Percentiles rank a stretch among this genome's conserved stretches.
Evolutionary conservation across 768 basidiomycete species (phyloP).

Genomic region (Ephemerocybe angulata): DNA sequence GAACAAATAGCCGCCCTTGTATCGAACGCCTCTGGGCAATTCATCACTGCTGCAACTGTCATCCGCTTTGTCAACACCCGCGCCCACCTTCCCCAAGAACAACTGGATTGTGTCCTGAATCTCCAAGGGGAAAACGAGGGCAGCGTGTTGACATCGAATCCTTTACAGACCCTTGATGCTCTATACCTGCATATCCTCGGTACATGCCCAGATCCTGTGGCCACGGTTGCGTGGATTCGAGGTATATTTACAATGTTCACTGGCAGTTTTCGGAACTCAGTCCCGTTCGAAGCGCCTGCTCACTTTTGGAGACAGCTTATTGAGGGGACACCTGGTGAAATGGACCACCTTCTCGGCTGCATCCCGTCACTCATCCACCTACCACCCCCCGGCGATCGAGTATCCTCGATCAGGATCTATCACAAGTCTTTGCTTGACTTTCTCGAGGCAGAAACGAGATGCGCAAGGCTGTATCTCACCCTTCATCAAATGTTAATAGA

Average conservation of each 20-base stretch:
- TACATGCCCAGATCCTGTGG: background rate
- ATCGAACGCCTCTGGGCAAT: constrained; percentile 12
- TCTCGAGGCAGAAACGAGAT: too few species aligned
- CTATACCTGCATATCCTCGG: constrained; percentile 1
- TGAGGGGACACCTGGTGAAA: background rate
- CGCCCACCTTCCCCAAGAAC: constrained; percentile 6
- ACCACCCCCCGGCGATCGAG: background rate
- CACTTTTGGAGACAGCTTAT: background rate
- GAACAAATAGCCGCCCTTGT: background rate
- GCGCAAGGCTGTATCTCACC: too few species aligned
- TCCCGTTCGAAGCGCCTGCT: background rate
- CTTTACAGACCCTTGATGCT: background rate
- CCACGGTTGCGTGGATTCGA: background rate
- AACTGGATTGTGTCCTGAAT: constrained; percentile 6
- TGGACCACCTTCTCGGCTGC: background rate
- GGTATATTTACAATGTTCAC: background rate
- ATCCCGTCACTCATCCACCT: background rate
- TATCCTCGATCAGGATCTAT: background rate
- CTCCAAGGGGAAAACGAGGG: too few species aligned
- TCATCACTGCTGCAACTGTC: constrained; percentile 16
- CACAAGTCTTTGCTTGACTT: background rate
- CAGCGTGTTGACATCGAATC: background rate
- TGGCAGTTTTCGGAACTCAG: background rate
- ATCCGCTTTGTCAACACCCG: constrained; percentile 8
- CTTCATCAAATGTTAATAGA: too few species aligned